Base-by-base conservation (phyloP, 345 rosid genomes). In the Hirschfeldia incana region DNA sequence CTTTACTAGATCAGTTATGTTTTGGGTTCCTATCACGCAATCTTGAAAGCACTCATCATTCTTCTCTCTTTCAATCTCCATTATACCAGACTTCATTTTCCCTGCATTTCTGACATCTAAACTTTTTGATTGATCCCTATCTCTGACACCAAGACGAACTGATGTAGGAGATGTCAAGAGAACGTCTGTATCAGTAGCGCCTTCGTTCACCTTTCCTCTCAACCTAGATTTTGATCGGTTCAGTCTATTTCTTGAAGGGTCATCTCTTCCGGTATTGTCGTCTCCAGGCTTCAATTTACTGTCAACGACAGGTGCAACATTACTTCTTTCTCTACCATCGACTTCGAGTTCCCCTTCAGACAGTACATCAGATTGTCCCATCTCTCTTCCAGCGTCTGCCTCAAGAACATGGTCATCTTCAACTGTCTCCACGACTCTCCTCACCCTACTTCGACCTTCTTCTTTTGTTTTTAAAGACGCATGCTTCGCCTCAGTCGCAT, bases 191-290 rank as follows among this genome's bases (percentile, higher is more conserved):
- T 90, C 97, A 44, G 67, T 8, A 10, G 75, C 58, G 65, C 89
- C 87, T 81, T 93, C 98, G 80, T 69, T 84, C 75, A 72, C 72
- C 88, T 89, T 86, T 76, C 88, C 94, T 87, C 88, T 95, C 71
- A 83, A 94, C 85, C 85, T 89, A 8, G 85, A 83, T 85, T 89
- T 91, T 72, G 88, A 79, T 71, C 69, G 90, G 74, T 85, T 83
- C 27, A 77, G 58, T 85, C 85, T 91, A 69, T 88, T 94, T 72
- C 88, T 91, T 39, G 86, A 78, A 39, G 85, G 85, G 74, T 93
- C 98, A 83, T 91, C 98, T 86, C 88, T 89, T 46, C 86, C 90
- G 83, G 84, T 80, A 75, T 89, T 92, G 74, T 88, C 98, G 82
- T 91, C 94, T 51, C 82, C 89, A 69, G 71, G 68, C 84, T 86